phyloP scores from a whole-genome alignment of 75 land plant species.

The Selaginella moellendorffii region DNA sequence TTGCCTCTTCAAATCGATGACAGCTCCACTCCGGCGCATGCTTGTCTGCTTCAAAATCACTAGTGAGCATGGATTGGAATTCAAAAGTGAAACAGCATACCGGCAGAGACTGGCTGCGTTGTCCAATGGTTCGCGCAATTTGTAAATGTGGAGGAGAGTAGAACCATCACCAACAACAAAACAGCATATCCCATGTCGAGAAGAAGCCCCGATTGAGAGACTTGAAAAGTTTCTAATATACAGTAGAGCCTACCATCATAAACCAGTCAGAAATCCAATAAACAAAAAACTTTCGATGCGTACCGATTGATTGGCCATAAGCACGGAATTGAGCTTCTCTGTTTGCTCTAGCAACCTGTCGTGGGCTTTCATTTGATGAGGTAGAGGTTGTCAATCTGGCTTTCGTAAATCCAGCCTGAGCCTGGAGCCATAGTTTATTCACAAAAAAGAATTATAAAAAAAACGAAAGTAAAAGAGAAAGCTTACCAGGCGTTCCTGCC shows the following conservation, averaged over 20 bases:
- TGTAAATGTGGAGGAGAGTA: too few species aligned
- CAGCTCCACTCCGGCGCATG: too few species aligned
- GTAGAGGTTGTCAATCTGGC: neutral
- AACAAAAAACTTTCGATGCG: neutral
- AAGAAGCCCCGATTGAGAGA: neutral
- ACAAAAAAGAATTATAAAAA: neutral
- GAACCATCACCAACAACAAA: too few species aligned
- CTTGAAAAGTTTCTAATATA: neutral
- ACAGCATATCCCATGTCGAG: too few species aligned
- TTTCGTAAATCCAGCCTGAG: conserved; percentile 6
- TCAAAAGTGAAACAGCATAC: too few species aligned
- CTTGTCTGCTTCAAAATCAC: too few species aligned
- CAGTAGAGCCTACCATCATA: neutral
- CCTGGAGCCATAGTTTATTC: neutral
- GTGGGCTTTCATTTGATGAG: neutral
- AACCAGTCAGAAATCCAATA: neutral
- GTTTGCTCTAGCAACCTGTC: neutral
- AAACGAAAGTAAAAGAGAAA: neutral
- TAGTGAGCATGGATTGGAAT: too few species aligned
- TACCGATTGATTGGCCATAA: neutral
- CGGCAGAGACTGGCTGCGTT: too few species aligned
- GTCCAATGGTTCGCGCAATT: too few species aligned
- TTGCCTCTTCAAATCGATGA: too few species aligned
- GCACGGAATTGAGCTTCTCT: conserved; percentile 9
- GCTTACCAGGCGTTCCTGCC: neutral